phyloP scores from a whole-genome alignment of 106 monocot species.

The Gastrodia elata region DNA sequence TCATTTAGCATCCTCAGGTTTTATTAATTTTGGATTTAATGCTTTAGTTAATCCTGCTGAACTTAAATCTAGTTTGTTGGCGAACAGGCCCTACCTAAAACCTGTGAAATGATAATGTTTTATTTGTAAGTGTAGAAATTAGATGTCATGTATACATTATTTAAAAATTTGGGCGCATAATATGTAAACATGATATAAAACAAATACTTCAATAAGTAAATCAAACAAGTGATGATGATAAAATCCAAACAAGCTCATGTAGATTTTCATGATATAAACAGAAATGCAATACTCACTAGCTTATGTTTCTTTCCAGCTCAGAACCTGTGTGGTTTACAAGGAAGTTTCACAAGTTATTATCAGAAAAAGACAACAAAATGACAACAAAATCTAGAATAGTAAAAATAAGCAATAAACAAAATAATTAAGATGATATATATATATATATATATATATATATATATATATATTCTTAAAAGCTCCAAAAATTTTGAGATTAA shows the following conservation, averaged over 20 bases:
- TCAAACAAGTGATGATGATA: not conserved
- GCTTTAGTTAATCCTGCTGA: too few species aligned
- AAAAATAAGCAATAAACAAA: not conserved
- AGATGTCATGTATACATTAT: too few species aligned
- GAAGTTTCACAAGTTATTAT: conserved; percentile 3
- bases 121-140: too few species aligned
- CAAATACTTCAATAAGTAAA: not conserved
- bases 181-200: too few species aligned
- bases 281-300: not conserved
- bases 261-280: not conserved
- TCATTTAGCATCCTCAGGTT: too few species aligned
- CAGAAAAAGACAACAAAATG: not conserved
- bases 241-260: not conserved
- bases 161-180: too few species aligned
- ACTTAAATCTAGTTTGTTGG: too few species aligned
- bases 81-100: too few species aligned
- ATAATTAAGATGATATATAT: not conserved
- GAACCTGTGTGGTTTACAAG: conserved; percentile 1
- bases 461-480: not conserved
- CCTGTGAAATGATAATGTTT: too few species aligned
- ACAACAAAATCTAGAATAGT: not conserved
- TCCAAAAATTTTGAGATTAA: not conserved
- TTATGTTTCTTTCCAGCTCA: conserved; percentile 2
- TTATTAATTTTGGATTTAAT: too few species aligned
- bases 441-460: not conserved